Conservation (phyloP, 768 basidiomycete species). For the Terana coerulea region DNA sequence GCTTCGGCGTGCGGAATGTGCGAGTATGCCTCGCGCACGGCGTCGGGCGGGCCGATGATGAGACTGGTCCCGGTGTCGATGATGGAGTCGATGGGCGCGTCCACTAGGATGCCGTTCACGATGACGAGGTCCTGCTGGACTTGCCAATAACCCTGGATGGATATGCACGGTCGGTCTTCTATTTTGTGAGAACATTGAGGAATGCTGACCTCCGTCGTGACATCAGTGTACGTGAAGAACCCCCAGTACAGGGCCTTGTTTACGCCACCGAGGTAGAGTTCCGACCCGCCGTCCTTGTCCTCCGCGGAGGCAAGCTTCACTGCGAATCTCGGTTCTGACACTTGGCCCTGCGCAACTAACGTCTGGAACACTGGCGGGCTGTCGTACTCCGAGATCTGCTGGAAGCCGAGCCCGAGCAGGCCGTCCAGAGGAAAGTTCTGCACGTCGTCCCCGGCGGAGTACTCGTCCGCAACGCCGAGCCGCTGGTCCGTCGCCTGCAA, state of each 20-base stretch:
- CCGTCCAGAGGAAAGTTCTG: conserved; percentile 20
- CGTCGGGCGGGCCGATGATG: conserved; percentile 25
- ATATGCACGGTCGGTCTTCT: no score
- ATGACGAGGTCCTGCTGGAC: conserved; percentile 28
- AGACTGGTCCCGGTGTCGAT: conserved; percentile 36
- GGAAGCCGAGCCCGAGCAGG: conserved; percentile 30
- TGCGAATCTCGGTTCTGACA: conserved; percentile 29
- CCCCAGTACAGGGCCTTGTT: conserved; percentile 36
- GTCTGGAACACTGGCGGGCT: conserved; percentile 27
- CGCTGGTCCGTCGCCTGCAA: conserved; percentile 16
- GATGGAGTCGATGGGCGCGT: conserved; percentile 22
- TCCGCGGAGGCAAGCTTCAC: conserved; percentile 34
- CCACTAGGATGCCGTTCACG: conserved; percentile 21
- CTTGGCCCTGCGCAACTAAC: conserved; percentile 19
- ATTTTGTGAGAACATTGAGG: background rate
- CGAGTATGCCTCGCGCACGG: conserved; percentile 25
- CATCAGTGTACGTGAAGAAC: conserved; percentile 28
- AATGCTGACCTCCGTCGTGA: conserved; percentile 23
- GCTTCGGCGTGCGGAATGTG: conserved; percentile 21
- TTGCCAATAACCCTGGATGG: conserved; percentile 33
- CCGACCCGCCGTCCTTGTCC: conserved; percentile 19
- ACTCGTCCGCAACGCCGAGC: conserved; percentile 20
- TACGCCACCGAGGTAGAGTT: conserved; percentile 38
- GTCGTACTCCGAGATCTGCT: conserved; percentile 21
- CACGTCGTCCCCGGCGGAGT: conserved; percentile 19